Evolutionary conservation across 2,329 filamentous ascomycete genomes (phyloP), one percentile per base, ranked within the genome.

Genomic region (Grosmannia penicillata): DNA sequence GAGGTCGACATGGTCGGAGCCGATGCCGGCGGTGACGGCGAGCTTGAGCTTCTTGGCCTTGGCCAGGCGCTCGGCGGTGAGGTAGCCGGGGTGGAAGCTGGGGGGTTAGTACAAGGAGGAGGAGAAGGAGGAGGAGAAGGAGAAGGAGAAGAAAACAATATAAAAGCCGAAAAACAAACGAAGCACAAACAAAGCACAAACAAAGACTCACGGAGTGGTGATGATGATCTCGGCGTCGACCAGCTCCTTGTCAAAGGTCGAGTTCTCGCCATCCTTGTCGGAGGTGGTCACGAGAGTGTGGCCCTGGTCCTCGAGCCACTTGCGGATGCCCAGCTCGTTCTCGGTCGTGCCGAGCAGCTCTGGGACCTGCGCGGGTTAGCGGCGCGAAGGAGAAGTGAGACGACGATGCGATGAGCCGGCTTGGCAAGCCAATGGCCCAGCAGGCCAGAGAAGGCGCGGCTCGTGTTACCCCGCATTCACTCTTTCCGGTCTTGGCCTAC

Each of bases 31-130:
- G 37, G 91, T 98, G 61, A 98, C 66, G 59, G 89, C 89, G 45
- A 98, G 70, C 78, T 96, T 96, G 55, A 98, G 82, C 42, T 98
- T 96, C 82, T 96, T 96, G 51, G 91, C 91, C 70, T 91, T 93
- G 54, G 85, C 85, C 40, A 98, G 78, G 57, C 91, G 87, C 70
- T 96, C 89, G 39, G 84, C 85, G 36, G 83, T 96, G 43, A 98
- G 81, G 72, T 98, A 98, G 48, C 89, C 91, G 39, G 89, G 89
- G 71, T 96, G 89, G 80, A 96, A 96, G 57, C 84, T 93, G 51
- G 10, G 4, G 1, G 9, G 17, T 31, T 18, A 36, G 37, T 22
- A 18, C 3, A 4, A 34, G 34, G 11, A n/a, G 7, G n/a, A n/a
- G n/a, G n/a, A n/a, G n/a, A n/a, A n/a, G 17, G 18, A 19, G 31